A percentile compares a stretch with the other conserved stretches of the same genome.
Evolutionary conservation across 306 rosid genomes (phyloP).

Genomic region (Cercis canadensis): DNA sequence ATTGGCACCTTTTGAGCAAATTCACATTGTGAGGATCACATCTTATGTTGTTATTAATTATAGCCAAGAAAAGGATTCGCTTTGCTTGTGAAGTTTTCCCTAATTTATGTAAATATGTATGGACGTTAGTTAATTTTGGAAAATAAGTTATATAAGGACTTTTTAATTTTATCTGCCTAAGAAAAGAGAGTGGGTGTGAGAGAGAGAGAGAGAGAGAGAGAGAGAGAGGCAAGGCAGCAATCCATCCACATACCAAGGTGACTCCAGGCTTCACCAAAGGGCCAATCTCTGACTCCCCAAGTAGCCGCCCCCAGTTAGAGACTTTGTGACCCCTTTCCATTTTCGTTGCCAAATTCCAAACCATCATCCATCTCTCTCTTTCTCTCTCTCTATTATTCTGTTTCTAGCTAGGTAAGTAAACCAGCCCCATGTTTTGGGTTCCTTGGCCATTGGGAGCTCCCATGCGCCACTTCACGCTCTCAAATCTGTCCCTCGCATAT

Average conservation of each 20-base stretch:
- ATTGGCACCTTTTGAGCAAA: too few relatives aligned
- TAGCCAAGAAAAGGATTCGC: too few relatives aligned
- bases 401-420: slow-evolving; percentile 9
- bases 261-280: slow-evolving; percentile 61
- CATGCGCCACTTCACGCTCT: slow-evolving; percentile 68
- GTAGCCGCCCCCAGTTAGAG: slow-evolving; percentile 47
- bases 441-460: slow-evolving; percentile 61
- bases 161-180: slow-evolving; percentile 11
- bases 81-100: too few relatives aligned
- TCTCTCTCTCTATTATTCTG: too few relatives aligned
- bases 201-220: neutral
- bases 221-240: neutral
- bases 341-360: slow-evolving; percentile 34
- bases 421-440: slow-evolving; percentile 42
- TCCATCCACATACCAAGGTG: slow-evolving; percentile 36
- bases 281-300: slow-evolving; percentile 46
- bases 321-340: slow-evolving; percentile 29
- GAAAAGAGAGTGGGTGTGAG: neutral
- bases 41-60: too few relatives aligned
- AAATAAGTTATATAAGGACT: too few relatives aligned
- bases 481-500: slow-evolving; percentile 27
- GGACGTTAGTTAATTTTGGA: too few relatives aligned
- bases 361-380: slow-evolving; percentile 8
- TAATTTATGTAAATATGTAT: too few relatives aligned
- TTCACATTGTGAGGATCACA: too few relatives aligned